Base-by-base conservation (phyloP, 2,329 filamentous ascomycete species). In the Exophiala viscosa region DNA sequence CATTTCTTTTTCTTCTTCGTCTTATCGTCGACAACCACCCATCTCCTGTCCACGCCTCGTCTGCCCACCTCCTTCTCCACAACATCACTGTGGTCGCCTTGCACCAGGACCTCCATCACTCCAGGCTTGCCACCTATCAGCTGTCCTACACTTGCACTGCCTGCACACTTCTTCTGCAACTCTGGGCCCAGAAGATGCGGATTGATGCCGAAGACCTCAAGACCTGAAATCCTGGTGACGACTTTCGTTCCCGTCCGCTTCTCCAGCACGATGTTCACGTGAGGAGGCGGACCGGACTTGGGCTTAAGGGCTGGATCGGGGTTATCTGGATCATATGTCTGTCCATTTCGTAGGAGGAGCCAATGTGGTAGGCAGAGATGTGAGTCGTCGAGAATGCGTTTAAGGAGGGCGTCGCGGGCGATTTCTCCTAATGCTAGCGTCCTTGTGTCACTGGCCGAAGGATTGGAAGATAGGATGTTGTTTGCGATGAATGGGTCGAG, bases 21-120 rank as follows among this genome's bases (percentile, higher is more conserved):
- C 71, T 86, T 87, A 65, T 87, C 84, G 51, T 83, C 67, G n/a
- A 85, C 70, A 40, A 84, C 80, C 23, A 87, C 72, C 80, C 82
- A 86, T 55, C 77, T 75, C 52, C 69, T 71, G 51, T 75, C 75
- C 3, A 87, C 71, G 0, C 84, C 84, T 54, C 82, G 74, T 64
- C 75, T 77, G 54, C 76, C 76, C 60, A 87, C 66, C 23, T 82
- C 80, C 60, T 78, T 80, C 42, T 83, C 70, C 14, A 87, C 73
- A 13, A 78, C 79, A 55, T 80, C 78, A 51, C 77, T 78, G 69
- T 87, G 84, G 54, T 84, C 82, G 1, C 84, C 84, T 62, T 87
- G 84, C 3, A 87, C 76, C 69, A 85, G 74, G 15, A 87, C 78
- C 65, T 87, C 84, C 78, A 86, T 79, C 2, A 85, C 71, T 0